Conservation (phyloP, 306 rosid genomes). For the Trifolium pratense region DNA sequence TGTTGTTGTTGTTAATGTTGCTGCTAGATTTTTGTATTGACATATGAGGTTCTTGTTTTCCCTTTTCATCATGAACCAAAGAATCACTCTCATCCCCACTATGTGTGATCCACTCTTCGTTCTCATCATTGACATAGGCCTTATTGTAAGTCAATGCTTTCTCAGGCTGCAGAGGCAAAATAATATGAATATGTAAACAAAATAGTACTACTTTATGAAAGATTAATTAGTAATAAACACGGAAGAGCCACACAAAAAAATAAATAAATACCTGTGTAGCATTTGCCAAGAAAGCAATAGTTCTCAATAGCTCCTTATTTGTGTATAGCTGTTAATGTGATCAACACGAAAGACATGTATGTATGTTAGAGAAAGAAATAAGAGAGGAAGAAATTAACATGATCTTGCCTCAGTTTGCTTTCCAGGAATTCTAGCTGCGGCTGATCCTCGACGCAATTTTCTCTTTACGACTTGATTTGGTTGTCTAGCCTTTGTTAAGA, state of each 20-base stretch:
- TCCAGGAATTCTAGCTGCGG: neutral
- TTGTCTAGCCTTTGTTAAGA: slow-evolving; percentile 1
- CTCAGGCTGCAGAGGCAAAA: neutral
- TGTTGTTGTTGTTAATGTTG: neutral
- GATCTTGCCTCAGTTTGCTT: neutral
- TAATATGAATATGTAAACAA: no score
- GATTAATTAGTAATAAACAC: no score
- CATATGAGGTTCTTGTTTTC: slow-evolving; percentile 1
- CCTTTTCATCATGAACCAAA: neutral
- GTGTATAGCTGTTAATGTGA: neutral
- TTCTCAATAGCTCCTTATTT: neutral
- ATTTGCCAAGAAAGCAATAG: slow-evolving; percentile 4
- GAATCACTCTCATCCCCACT: slow-evolving; percentile 11
- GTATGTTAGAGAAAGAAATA: no score
- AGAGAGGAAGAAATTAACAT: neutral
- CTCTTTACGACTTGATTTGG: neutral
- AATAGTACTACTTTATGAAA: no score
- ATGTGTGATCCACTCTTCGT: slow-evolving; percentile 31
- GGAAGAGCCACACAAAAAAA: no score
- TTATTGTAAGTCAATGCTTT: neutral
- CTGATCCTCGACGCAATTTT: slow-evolving; percentile 5
- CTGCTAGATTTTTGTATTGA: slow-evolving; percentile 26
- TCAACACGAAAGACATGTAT: neutral
- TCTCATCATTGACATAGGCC: neutral
- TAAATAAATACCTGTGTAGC: slow-evolving; percentile 13